Base-by-base conservation (phyloP, 1,284 basidiomycete genomes). In the Marasmius oreades region DNA sequence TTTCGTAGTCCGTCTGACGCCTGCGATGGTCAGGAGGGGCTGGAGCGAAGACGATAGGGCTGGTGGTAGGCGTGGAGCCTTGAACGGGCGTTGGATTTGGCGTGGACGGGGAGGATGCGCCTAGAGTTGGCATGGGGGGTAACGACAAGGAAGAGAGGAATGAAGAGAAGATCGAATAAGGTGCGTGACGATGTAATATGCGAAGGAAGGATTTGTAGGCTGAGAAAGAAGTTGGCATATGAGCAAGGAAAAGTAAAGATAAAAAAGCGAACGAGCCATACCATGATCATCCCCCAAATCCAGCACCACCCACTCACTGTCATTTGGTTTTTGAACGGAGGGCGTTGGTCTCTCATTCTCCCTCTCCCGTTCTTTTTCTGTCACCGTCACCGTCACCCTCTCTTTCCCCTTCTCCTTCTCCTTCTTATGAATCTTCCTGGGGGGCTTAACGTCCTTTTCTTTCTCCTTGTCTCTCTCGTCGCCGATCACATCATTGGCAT, bases 201-300 rank as follows among this genome's bases (percentile, higher is more conserved):
- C 86, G 81, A 0, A 87, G 70, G 12, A 87, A 71, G 52, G 79
- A 81, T 23, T 74, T 71, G 61, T 76, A 80, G 0, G 82, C 85
- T 86, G 53, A 5, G 51, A 20, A 23, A 12, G 42, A 20, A 36
- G 8, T 34, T 20, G 10, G 14, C 14, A 46, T 8, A 28, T 24
- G 53, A 46, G 37, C 20, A 23, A 24, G 5, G 53, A 46, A 50
- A 44, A 11, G 61, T 42, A 14, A 58, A 24, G 48, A 28, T n/a
- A n/a, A n/a, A n/a, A n/a, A n/a, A n/a, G n/a, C n/a, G n/a, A n/a
- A n/a, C n/a, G 42, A 37, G 4, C 67, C 74, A 48, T 59, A 84
- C 85, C 81, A 50, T 72, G 64, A 46, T 82, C 80, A 55, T 76
- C 75, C 2, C 77, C 73, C 72, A 86, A 72, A 62, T 87, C 84